Evolutionary conservation across 1,284 basidiomycete genomes (phyloP), one percentile per base, ranked within the genome.

Genomic region (Rhodotorula mucilaginosa): DNA sequence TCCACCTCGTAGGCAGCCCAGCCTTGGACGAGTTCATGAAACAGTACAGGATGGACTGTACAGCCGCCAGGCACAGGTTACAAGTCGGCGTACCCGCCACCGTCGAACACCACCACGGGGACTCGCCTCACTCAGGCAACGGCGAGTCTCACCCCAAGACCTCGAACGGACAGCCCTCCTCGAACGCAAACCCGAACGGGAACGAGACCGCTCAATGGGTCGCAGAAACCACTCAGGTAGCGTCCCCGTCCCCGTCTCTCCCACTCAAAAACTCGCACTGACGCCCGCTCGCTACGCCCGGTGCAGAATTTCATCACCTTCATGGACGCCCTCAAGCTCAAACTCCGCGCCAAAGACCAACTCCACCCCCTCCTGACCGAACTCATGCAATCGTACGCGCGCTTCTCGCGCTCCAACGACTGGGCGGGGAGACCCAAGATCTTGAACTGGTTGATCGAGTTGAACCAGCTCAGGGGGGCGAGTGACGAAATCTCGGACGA

Each of bases 401-500:
- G 91, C 63, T 97, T 97, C 83, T 56, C 51, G 21, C 51, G 23
- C 19, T 94, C 94, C 80, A 91, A 90, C 8, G 93, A 94, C 75
- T 96, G 93, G 91, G 93, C 97, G 83, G 93, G 93, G 0, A 86
- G 96, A 62, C 93, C 90, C 71, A 90, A 91, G 81, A 91, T 98
- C 85, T 87, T 99, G 67, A 89, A 90, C 73, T 99, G 96, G 96
- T 93, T 98, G 56, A 99, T 99, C 78, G 92, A 91, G 7, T 86
- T 99, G 56, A 99, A 99, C 78, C 90, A 89, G 2, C 39, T 44
- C 39, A 97, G 98, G 93, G 93, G 93, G 80, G 97, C 93, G 8
- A 93, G 92, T 44, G 96, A 98, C 78, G 94, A 97, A 82, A 90
- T 99, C 64, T 90, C 91, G 1, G 95, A 99, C 71, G 95, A 98